phyloP scores from a whole-genome alignment of 2,329 filamentous ascomycete species.

The Claviceps fusiformis region DNA sequence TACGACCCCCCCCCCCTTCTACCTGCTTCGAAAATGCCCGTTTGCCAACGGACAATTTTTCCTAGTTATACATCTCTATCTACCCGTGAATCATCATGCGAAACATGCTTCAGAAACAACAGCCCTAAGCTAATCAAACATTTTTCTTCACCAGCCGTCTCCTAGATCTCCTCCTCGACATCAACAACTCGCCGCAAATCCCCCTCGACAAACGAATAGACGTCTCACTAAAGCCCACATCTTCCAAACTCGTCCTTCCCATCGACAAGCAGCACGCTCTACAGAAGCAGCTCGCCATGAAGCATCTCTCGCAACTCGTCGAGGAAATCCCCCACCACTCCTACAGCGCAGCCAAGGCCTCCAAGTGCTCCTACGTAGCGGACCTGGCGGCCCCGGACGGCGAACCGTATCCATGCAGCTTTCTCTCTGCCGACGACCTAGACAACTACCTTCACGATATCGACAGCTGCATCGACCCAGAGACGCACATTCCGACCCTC shows the following conservation, averaged over 20 bases:
- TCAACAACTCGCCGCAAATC: conserved; percentile 75
- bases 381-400: conserved; percentile 37
- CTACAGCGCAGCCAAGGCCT: conserved; percentile 43
- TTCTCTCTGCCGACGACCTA: conserved; percentile 55
- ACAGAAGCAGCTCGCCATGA: conserved; percentile 30
- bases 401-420: conserved; percentile 46
- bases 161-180: conserved; percentile 74
- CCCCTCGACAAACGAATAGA: conserved; percentile 63
- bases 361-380: conserved; percentile 43
- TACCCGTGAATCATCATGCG: too few relatives aligned
- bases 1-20: neutral
- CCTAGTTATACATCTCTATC: too few relatives aligned
- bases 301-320: conserved; percentile 37
- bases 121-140: neutral
- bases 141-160: conserved; percentile 51
- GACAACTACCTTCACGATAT: conserved; percentile 60
- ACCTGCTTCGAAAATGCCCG: neutral
- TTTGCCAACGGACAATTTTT: neutral
- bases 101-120: neutral
- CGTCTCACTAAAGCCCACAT: conserved; percentile 37
- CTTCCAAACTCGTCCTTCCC: conserved; percentile 20
- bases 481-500: conserved; percentile 33
- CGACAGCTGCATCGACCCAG: conserved; percentile 35
- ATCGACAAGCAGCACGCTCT: conserved; percentile 21
- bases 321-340: conserved; percentile 37